A percentile compares a stretch with the other conserved stretches of the same genome.
These are phyloP conservation scores for Penicillium psychrosexuale DNA, from an alignment of 2,329 filamentous ascomycete genomes.

Conservation along the genomic window DNA sequence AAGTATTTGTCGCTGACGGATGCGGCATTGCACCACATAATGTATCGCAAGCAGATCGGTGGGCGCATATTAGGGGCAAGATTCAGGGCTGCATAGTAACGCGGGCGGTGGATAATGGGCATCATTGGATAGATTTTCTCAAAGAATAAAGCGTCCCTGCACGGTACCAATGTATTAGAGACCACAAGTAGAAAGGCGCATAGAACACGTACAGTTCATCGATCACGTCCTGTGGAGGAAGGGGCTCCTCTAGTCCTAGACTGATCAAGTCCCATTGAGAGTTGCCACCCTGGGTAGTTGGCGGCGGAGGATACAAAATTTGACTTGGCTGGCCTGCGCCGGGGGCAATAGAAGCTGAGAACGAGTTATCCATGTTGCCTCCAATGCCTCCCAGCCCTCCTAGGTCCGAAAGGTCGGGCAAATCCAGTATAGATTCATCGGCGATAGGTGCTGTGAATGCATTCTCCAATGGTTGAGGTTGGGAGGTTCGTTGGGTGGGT, in stretches of 20 bases:
- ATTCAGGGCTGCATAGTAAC: conserved; percentile 85
- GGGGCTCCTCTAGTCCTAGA: conserved; percentile 74
- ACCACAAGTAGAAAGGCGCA: not conserved
- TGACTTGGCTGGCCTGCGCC: conserved; percentile 20
- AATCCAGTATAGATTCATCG: conserved; percentile 21
- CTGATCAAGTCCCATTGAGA: conserved; percentile 85
- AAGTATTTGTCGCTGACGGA: conserved; percentile 78
- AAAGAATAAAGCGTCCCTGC: conserved; percentile 71
- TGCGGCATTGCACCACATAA: conserved; percentile 94
- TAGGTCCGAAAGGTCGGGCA: conserved; percentile 27
- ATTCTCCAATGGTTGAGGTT: conserved; percentile 23
- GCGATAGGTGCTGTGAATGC: conserved; percentile 34
- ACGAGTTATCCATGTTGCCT: conserved; percentile 18
- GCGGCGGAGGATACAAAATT: conserved; percentile 21
- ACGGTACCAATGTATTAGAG: conserved; percentile 47
- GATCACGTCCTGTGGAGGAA: conserved; percentile 75
- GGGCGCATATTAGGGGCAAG: conserved; percentile 82
- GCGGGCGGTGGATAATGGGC: conserved; percentile 84
- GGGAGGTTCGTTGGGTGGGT: conserved; percentile 30
- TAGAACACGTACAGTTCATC: conserved; percentile 67
- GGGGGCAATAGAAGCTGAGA: conserved; percentile 26
- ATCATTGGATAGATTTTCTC: conserved; percentile 81
- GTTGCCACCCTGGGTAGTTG: conserved; percentile 30
- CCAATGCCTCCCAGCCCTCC: conserved; percentile 4
- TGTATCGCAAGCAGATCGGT: conserved; percentile 83